phyloP scores from a whole-genome alignment of 805 yeast genomes.

The Yarrowia alimentaria region DNA sequence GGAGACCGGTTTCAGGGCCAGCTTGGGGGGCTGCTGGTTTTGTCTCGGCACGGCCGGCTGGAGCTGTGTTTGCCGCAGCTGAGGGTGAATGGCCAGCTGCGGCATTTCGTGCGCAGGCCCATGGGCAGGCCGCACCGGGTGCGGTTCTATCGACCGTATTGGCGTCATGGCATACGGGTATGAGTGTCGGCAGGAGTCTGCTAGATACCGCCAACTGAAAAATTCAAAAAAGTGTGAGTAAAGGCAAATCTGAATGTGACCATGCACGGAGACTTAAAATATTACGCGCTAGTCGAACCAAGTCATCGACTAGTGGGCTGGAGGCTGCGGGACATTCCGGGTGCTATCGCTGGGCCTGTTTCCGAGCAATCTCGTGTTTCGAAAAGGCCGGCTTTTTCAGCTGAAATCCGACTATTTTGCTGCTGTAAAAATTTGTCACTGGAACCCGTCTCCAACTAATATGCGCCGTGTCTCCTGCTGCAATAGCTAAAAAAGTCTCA shows the following conservation, averaged over 20 bases:
- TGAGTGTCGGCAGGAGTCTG: not conserved
- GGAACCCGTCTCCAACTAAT: too few species aligned
- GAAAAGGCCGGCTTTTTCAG: too few species aligned
- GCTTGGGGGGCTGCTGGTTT: conserved; percentile 12
- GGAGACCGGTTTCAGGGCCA: conserved; percentile 25
- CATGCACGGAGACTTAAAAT: not conserved
- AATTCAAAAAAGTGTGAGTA: not conserved
- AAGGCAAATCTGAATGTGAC: not conserved
- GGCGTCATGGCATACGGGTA: conserved; percentile 14
- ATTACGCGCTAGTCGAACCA: not conserved
- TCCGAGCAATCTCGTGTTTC: too few species aligned
- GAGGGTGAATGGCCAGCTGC: conserved; percentile 22
- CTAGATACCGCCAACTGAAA: conserved; percentile 3
- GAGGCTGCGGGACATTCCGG: too few species aligned
- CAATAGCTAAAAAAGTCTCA: too few species aligned
- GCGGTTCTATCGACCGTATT: conserved; percentile 27
- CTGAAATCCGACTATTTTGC: too few species aligned
- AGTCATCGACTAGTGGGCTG: not conserved
- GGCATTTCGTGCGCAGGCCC: conserved; percentile 1
- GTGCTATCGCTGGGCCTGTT: too few species aligned
- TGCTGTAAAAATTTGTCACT: too few species aligned
- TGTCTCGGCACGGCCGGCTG: too few species aligned
- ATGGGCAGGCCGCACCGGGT: conserved; percentile 19
- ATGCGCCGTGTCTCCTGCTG: too few species aligned
- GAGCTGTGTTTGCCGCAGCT: conserved; percentile 9